phyloP scores from a whole-genome alignment of 2,329 filamentous ascomycete species.

The Scedosporium aurantiacum region DNA sequence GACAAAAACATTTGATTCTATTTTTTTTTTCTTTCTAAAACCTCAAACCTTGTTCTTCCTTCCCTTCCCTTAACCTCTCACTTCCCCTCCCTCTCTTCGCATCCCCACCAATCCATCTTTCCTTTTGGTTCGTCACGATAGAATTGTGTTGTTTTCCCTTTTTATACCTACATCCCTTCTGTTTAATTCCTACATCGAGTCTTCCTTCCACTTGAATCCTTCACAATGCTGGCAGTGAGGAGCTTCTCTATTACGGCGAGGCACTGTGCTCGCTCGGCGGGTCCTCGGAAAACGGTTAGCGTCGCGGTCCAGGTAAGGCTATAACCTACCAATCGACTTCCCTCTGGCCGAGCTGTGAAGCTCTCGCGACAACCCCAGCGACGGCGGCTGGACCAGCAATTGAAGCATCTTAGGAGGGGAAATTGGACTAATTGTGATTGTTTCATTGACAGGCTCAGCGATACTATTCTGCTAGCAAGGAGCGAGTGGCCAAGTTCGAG shows the following conservation, averaged over 20 bases:
- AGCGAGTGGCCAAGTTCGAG: conserved; percentile 84
- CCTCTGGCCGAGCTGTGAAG: conserved; percentile 3
- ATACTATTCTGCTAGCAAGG: conserved; percentile 3
- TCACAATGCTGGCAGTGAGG: conserved; percentile 74
- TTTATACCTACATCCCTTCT: conserved; percentile 14
- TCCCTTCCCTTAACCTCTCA: conserved; percentile 3
- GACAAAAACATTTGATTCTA: conserved; percentile 1
- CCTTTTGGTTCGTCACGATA: conserved; percentile 8
- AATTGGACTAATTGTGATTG: neutral
- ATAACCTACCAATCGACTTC: conserved; percentile 11
- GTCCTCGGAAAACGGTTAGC: conserved; percentile 40
- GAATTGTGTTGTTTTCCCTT: conserved; percentile 11
- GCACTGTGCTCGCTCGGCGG: conserved; percentile 64
- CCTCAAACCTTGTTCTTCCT: conserved; percentile 5
- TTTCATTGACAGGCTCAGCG: neutral
- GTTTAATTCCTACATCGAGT: conserved; percentile 12
- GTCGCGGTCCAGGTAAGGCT: conserved; percentile 45
- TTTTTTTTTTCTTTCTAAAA: conserved; percentile 7
- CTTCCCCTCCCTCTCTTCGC: conserved; percentile 5
- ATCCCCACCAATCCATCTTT: conserved; percentile 8
- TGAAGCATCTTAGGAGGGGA: neutral
- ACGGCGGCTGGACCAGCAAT: neutral
- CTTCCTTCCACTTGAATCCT: conserved; percentile 13
- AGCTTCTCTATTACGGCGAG: conserved; percentile 63
- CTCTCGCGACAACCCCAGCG: neutral